phyloP scores from a whole-genome alignment of 768 basidiomycete genomes.

The Coprinopsis cinerea region DNA sequence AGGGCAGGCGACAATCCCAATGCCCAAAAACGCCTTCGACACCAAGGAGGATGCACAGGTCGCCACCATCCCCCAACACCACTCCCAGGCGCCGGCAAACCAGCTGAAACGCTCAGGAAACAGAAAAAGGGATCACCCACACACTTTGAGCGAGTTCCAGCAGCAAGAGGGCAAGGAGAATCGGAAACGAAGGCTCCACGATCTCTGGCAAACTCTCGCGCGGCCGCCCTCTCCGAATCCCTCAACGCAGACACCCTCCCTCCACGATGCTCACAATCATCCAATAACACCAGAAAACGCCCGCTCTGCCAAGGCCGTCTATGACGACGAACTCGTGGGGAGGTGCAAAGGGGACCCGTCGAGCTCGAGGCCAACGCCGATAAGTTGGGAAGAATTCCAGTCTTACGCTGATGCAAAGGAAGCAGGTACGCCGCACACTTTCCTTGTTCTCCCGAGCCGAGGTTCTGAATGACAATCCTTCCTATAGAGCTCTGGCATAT shows the following conservation, averaged over 20 bases:
- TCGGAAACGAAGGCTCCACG: constrained; percentile 54
- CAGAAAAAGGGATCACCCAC: constrained; percentile 35
- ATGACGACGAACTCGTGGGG: constrained; percentile 70
- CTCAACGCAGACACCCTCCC: constrained; percentile 5
- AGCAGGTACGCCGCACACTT: constrained; percentile 48
- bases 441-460: constrained; percentile 9
- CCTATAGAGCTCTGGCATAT: constrained; percentile 85
- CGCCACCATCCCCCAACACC: constrained; percentile 36
- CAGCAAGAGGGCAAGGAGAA: constrained; percentile 55
- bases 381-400: constrained; percentile 69
- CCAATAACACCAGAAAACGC: constrained; percentile 57
- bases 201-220: constrained; percentile 58
- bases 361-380: constrained; percentile 35
- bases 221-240: constrained; percentile 17
- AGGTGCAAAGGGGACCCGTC: constrained; percentile 42
- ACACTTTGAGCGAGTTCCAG: constrained; percentile 58
- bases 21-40: neutral
- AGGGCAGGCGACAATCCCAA: too few relatives aligned
- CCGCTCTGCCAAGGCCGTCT: constrained; percentile 58
- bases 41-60: neutral
- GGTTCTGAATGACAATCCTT: constrained; percentile 10
- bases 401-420: constrained; percentile 78
- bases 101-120: neutral
- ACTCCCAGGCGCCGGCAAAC: constrained; percentile 42
- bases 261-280: constrained; percentile 5